Evolutionary conservation across 2,329 filamentous ascomycete genomes (phyloP), one percentile per base, ranked within the genome.

Genomic region (Neonectria neomacrospora): DNA sequence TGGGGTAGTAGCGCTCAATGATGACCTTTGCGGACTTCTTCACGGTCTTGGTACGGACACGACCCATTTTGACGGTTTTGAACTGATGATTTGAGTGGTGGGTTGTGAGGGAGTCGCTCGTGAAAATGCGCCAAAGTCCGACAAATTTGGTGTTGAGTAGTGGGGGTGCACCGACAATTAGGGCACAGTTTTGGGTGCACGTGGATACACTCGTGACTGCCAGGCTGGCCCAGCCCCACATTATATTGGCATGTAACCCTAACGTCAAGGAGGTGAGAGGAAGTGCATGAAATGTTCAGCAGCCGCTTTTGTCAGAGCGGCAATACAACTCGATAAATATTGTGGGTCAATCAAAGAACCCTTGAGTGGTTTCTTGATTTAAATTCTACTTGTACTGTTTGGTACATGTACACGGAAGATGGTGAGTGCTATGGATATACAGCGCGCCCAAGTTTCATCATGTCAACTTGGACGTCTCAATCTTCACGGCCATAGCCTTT

Each of bases 1-100:
- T 94, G 81, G 96, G 96, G 87, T 97, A 96, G 88, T 96, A 96
- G 75, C 92, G 90, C 91, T 97, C 94, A 85, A 99, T 98, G 87
- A 98, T 95, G 89, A 97, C 94, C 92, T 99, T 99, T 87, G 96
- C 94, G 88, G 86, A 88, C 85, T 88, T 88, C 86, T 89, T 89
- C 75, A 88, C 86, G 68, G 88, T 90, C 85, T 90, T 90, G 73
- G 88, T 90, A 74, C 88, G 86, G 81, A 90, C 88, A 82, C 87
- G 86, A 88, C 87, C 87, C 87, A 89, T 90, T 79, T 87, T 89
- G 84, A 76, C 85, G 82, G 84, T 83, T 75, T 82, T 81, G 74
- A 74, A 74, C 78, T 74, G 73, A 72, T 74, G 67, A 70, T 75
- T 73, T 76, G 74, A 76, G 74, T 65, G 75, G 70, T 74, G 71